These are phyloP conservation scores for Diaporthe humulicola DNA, from an alignment of 2,329 filamentous ascomycete genomes.

Conservation along the genomic window DNA sequence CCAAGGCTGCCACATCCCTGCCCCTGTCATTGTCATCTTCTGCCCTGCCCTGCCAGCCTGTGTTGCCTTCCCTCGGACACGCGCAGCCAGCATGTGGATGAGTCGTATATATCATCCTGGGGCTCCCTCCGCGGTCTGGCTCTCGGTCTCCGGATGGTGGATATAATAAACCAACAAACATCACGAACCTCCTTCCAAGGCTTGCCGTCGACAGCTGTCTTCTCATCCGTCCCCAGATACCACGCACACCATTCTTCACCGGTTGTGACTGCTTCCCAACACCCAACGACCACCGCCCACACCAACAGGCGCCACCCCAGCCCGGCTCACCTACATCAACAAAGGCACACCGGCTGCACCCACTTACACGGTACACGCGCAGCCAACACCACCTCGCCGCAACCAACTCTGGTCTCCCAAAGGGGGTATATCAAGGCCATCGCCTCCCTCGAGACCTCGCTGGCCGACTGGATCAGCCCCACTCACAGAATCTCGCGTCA, in stretches of 20 bases:
- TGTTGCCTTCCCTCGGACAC: conserved; percentile 37
- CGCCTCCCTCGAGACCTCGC: background rate
- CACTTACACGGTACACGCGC: conserved; percentile 35
- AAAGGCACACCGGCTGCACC: conserved; percentile 26
- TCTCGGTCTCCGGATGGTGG: conserved; percentile 18
- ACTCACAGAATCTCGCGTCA: conserved; percentile 39
- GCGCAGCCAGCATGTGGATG: conserved; percentile 36
- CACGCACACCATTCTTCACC: background rate
- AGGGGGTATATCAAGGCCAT: conserved; percentile 8
- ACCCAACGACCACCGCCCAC: conserved; percentile 4
- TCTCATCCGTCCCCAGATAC: background rate
- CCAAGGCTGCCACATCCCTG: conserved; percentile 2
- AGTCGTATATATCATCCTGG: conserved; percentile 40
- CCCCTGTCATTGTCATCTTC: conserved; percentile 29
- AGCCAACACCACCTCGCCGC: conserved; percentile 14
- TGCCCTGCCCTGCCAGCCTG: conserved; percentile 25
- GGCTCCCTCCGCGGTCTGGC: conserved; percentile 36
- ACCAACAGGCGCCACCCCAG: conserved; percentile 11
- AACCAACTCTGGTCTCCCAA: background rate
- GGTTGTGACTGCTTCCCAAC: conserved; percentile 24
- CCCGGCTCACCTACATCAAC: conserved; percentile 12
- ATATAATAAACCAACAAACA: conserved; percentile 22
- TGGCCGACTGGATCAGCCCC: background rate
- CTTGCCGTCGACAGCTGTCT: background rate
- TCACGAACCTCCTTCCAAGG: conserved; percentile 5